Percentiles rank a stretch among this genome's conserved stretches.
Conservation (phyloP, 2,329 filamentous ascomycete genomes). For the Hypoxylon sp. region DNA sequence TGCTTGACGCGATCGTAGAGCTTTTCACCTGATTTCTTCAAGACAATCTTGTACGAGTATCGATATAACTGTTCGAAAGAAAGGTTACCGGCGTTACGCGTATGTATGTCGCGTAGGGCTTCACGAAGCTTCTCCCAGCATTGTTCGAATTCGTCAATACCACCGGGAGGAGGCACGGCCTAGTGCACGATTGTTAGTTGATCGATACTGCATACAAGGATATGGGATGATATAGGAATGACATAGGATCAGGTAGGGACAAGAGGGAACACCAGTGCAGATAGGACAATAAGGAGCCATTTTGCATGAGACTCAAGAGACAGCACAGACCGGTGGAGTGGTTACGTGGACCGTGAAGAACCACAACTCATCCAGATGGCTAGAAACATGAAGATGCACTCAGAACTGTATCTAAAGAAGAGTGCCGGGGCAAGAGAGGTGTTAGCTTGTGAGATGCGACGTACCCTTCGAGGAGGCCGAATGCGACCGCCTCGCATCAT, state of each 20-base stretch:
- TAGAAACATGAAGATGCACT: slow-evolving; percentile 23
- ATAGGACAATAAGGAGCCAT: background rate
- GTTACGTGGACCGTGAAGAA: slow-evolving; percentile 14
- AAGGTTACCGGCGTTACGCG: slow-evolving; percentile 87
- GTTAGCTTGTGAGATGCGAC: slow-evolving; percentile 27
- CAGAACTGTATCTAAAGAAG: slow-evolving; percentile 18
- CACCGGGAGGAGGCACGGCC: slow-evolving; percentile 58
- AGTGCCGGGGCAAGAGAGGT: slow-evolving; percentile 1
- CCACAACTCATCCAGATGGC: slow-evolving; percentile 23
- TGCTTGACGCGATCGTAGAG: slow-evolving; percentile 85
- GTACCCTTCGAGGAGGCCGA: slow-evolving; percentile 54
- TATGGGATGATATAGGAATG: background rate
- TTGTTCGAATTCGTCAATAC: slow-evolving; percentile 84
- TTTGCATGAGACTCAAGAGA: slow-evolving; percentile 19
- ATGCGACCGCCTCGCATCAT: slow-evolving; percentile 52
- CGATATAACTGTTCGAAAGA: slow-evolving; percentile 98
- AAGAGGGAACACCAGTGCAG: background rate
- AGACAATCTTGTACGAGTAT: slow-evolving; percentile 91
- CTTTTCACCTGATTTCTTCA: slow-evolving; percentile 86
- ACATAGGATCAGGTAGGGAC: background rate
- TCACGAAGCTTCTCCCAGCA: slow-evolving; percentile 84
- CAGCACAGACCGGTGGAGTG: slow-evolving; percentile 23
- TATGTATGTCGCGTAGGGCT: slow-evolving; percentile 90
- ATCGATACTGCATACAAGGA: background rate
- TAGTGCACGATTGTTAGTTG: slow-evolving; percentile 43